Percentiles rank a stretch among this genome's conserved stretches.
phyloP scores from a whole-genome alignment of 2,329 filamentous ascomycete species.

The Microcyclospora pomicola region DNA sequence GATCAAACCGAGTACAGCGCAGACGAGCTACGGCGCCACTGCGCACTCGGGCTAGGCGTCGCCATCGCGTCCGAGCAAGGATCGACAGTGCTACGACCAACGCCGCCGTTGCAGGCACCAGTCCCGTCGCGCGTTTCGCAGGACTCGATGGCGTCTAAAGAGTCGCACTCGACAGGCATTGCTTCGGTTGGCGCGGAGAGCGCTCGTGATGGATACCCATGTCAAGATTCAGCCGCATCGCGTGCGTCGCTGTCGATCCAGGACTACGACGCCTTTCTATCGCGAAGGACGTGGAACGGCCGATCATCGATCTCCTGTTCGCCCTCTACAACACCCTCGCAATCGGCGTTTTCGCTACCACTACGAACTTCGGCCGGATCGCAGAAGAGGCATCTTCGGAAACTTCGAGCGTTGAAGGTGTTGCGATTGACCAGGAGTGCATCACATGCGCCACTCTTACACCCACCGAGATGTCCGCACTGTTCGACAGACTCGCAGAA shows the following conservation, averaged over 20 bases:
- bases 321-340: slow-evolving; percentile 16
- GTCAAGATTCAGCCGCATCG: slow-evolving; percentile 6
- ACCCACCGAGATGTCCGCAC: slow-evolving; percentile 18
- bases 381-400: slow-evolving; percentile 20
- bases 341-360: slow-evolving; percentile 20
- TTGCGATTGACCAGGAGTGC: slow-evolving; percentile 14
- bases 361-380: slow-evolving; percentile 16
- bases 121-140: slow-evolving; percentile 15
- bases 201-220: slow-evolving; percentile 15
- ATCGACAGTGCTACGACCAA: slow-evolving; percentile 1
- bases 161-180: slow-evolving; percentile 22
- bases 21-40: slow-evolving; percentile 13
- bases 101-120: slow-evolving; percentile 6
- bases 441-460: slow-evolving; percentile 10
- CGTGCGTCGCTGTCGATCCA: slow-evolving; percentile 18
- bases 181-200: slow-evolving; percentile 20
- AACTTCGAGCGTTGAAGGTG: slow-evolving; percentile 21
- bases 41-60: slow-evolving; percentile 18
- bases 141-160: slow-evolving; percentile 19
- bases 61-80: slow-evolving; percentile 5
- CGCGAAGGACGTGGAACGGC: slow-evolving; percentile 12
- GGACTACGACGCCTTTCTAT: slow-evolving; percentile 22
- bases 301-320: slow-evolving; percentile 18
- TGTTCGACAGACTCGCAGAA: slow-evolving; percentile 16
- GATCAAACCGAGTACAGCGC: slow-evolving; percentile 18